phyloP scores from a whole-genome alignment of 2,329 filamentous ascomycete genomes.

The Metarhizium brunneum region DNA sequence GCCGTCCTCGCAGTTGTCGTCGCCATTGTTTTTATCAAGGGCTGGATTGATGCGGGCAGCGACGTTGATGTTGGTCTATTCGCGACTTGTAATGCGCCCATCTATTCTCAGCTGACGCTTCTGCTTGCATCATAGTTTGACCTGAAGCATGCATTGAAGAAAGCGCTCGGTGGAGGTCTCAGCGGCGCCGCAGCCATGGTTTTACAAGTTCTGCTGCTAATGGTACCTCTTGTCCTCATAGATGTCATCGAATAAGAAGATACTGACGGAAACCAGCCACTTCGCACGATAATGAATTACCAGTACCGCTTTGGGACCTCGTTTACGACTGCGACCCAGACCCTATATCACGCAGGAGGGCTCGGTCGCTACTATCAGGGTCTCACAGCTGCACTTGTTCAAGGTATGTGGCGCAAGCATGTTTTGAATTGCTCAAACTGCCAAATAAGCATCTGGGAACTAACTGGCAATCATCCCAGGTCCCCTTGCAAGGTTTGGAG shows the following conservation, averaged over 20 bases:
- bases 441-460: too few relatives aligned
- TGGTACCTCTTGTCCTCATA: constrained; percentile 21
- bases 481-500: constrained; percentile 35
- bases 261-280: constrained; percentile 21
- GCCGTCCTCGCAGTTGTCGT: constrained; percentile 20
- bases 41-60: constrained; percentile 32
- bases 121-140: constrained; percentile 27
- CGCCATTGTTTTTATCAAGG: constrained; percentile 31
- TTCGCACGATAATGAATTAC: constrained; percentile 42
- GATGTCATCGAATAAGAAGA: too few relatives aligned
- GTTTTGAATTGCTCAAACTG: too few relatives aligned
- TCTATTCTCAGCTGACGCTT: not conserved
- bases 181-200: constrained; percentile 40
- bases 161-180: constrained; percentile 35
- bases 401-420: constrained; percentile 20
- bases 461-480: constrained; percentile 16
- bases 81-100: not conserved
- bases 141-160: constrained; percentile 30
- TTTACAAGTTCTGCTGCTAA: constrained; percentile 35
- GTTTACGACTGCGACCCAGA: constrained; percentile 28
- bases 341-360: constrained; percentile 32
- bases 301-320: constrained; percentile 37
- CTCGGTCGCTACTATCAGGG: constrained; percentile 36
- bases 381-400: constrained; percentile 32
- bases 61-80: constrained; percentile 26